These are phyloP conservation scores for Claviceps capensis DNA, from an alignment of 2,329 filamentous ascomycete species.

Conservation along the genomic window DNA sequence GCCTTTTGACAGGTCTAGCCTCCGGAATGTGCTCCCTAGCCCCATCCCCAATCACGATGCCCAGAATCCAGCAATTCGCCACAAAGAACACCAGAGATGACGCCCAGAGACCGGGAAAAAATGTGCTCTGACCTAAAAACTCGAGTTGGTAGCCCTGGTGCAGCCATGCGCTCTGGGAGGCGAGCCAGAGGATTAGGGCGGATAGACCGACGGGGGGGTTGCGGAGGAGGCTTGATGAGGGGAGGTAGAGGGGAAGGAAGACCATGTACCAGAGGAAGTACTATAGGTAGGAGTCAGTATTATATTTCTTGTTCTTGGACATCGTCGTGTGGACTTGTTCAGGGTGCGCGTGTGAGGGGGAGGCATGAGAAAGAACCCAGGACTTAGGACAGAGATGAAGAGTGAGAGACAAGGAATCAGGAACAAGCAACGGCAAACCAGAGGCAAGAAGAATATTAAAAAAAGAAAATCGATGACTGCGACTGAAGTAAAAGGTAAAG, in stretches of 20 bases:
- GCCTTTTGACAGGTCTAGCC: too few relatives aligned
- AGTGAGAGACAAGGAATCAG: too few relatives aligned
- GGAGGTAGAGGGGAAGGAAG: conserved; percentile 83
- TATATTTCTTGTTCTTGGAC: too few relatives aligned
- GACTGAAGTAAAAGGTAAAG: neutral
- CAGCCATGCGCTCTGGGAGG: conserved; percentile 61
- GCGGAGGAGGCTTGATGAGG: conserved; percentile 57
- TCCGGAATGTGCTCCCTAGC: conserved; percentile 4
- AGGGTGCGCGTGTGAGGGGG: too few relatives aligned
- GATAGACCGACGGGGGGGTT: conserved; percentile 46
- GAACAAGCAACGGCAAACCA: too few relatives aligned
- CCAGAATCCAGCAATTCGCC: conserved; percentile 78
- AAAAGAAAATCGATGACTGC: neutral
- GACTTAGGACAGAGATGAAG: too few relatives aligned
- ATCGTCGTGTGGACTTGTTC: too few relatives aligned
- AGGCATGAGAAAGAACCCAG: too few relatives aligned
- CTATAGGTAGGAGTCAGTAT: conserved; percentile 27
- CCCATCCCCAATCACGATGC: conserved; percentile 60
- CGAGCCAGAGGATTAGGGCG: conserved; percentile 60
- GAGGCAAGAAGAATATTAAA: neutral
- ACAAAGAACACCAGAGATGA: conserved; percentile 68
- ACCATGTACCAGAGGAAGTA: conserved; percentile 99
- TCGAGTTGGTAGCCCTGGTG: conserved; percentile 65
- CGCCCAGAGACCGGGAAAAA: conserved; percentile 70
- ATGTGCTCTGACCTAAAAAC: conserved; percentile 69